Evolutionary conservation across 1,284 basidiomycete species (phyloP).

Genomic region (Cystobasidium pallidum): DNA sequence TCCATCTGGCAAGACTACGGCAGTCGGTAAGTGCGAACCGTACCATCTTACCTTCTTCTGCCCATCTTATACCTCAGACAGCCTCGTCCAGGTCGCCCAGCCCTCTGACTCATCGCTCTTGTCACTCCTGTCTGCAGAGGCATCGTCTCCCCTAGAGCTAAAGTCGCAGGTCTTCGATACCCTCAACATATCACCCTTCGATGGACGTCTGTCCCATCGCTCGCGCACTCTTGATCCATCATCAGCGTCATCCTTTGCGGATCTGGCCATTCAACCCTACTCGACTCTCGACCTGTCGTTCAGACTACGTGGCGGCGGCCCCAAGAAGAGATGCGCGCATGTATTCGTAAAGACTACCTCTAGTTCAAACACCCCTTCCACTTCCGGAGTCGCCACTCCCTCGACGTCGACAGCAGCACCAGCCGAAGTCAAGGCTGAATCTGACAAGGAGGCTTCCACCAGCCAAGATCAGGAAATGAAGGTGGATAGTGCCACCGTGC

Average conservation of each 20-base stretch:
- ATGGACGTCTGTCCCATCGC: slow-evolving; percentile 25
- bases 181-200: slow-evolving; percentile 9
- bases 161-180: slow-evolving; percentile 18
- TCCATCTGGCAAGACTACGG: slow-evolving; percentile 20
- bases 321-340: slow-evolving; percentile 45
- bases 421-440: not conserved
- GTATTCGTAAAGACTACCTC: slow-evolving; percentile 37
- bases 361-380: slow-evolving; percentile 6
- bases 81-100: no score
- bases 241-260: slow-evolving; percentile 3
- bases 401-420: not conserved
- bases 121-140: slow-evolving; percentile 6
- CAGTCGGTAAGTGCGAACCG: slow-evolving; percentile 34
- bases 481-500: slow-evolving; percentile 2
- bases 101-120: not conserved
- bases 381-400: slow-evolving; percentile 24
- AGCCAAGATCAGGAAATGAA: not conserved
- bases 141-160: slow-evolving; percentile 26
- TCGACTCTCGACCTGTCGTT: slow-evolving; percentile 37
- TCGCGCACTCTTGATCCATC: slow-evolving; percentile 14
- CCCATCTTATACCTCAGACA: no score
- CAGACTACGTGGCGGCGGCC: slow-evolving; percentile 35
- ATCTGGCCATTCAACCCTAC: slow-evolving; percentile 18
- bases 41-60: no score
- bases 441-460: not conserved